Evolutionary conservation across 1,139 yeast species (phyloP).

Genomic region (Yamadazyma oceani): DNA sequence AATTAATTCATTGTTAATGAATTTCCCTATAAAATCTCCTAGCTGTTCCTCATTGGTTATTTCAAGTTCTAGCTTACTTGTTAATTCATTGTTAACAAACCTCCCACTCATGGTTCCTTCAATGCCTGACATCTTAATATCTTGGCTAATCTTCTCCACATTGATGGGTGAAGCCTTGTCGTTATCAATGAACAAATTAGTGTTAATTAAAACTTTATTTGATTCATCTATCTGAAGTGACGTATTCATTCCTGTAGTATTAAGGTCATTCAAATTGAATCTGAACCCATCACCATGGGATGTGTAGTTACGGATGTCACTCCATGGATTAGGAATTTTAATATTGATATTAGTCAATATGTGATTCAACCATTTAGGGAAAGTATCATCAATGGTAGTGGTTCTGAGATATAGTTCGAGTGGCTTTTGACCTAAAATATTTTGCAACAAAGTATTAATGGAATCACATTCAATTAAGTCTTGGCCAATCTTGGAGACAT

Average conservation of each 20-base stretch:
- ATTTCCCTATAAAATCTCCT: neutral
- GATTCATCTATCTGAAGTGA: neutral
- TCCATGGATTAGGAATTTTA: conserved; percentile 4
- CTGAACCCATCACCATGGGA: neutral
- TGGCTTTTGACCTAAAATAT: conserved; percentile 1
- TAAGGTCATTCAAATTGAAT: neutral
- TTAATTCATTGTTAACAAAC: neutral
- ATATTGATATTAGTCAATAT: conserved; percentile 11
- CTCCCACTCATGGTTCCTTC: conserved; percentile 1
- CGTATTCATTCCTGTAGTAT: neutral
- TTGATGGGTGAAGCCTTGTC: neutral
- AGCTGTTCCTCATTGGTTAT: neutral
- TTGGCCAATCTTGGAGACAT: conserved; percentile 4
- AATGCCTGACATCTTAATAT: neutral
- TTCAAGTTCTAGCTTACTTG: conserved; percentile 1
- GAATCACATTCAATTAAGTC: conserved; percentile 7
- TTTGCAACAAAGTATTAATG: conserved; percentile 3
- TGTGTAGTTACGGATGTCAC: neutral
- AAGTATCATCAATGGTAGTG: neutral
- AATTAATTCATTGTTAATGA: neutral
- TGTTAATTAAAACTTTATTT: neutral
- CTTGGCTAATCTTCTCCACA: neutral
- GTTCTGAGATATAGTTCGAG: conserved; percentile 3
- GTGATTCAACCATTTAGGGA: conserved; percentile 16
- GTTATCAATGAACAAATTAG: neutral